A percentile compares a stretch with the other conserved stretches of the same genome.
These are phyloP conservation scores for Cytidiella melzeri DNA, from an alignment of 768 basidiomycete species.

Conservation along the genomic window DNA sequence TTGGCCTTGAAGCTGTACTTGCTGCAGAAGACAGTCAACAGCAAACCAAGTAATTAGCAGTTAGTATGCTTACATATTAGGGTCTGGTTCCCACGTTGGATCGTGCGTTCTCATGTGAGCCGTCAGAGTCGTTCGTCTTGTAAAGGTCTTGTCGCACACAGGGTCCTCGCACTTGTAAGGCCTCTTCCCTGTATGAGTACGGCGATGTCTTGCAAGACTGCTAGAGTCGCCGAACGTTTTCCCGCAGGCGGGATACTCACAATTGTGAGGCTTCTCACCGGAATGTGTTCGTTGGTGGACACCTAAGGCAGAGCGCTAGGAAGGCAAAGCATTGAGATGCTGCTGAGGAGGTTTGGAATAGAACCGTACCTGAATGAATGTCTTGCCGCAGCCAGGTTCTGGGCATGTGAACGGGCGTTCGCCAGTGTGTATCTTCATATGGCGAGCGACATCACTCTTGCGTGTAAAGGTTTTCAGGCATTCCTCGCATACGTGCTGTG, in stretches of 20 bases:
- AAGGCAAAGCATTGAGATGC: background rate
- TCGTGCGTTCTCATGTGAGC: slow-evolving; percentile 87
- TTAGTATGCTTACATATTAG: slow-evolving; percentile 70
- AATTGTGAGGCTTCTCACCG: slow-evolving; percentile 88
- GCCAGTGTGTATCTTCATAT: slow-evolving; percentile 87
- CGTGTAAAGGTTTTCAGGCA: slow-evolving; percentile 81
- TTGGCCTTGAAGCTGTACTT: slow-evolving; percentile 79
- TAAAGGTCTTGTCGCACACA: slow-evolving; percentile 83
- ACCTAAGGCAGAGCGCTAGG: slow-evolving; percentile 80
- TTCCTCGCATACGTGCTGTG: slow-evolving; percentile 60
- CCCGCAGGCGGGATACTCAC: slow-evolving; percentile 82
- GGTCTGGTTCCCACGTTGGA: slow-evolving; percentile 80
- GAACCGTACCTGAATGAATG: slow-evolving; percentile 79
- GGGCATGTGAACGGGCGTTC: slow-evolving; percentile 80
- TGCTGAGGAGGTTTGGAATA: background rate
- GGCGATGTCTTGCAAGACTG: slow-evolving; percentile 84
- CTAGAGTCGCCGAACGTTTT: slow-evolving; percentile 91
- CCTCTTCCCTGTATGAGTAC: slow-evolving; percentile 83
- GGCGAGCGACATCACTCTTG: slow-evolving; percentile 76
- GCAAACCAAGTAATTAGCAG: too few relatives aligned
- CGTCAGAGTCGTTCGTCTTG: slow-evolving; percentile 76
- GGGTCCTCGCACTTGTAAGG: slow-evolving; percentile 84
- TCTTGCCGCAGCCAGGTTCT: slow-evolving; percentile 74
- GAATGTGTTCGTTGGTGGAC: slow-evolving; percentile 89
- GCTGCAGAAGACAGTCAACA: slow-evolving; percentile 30